phyloP scores from a whole-genome alignment of 1,139 yeast genomes.

The Wickerhamomyces sp. region DNA sequence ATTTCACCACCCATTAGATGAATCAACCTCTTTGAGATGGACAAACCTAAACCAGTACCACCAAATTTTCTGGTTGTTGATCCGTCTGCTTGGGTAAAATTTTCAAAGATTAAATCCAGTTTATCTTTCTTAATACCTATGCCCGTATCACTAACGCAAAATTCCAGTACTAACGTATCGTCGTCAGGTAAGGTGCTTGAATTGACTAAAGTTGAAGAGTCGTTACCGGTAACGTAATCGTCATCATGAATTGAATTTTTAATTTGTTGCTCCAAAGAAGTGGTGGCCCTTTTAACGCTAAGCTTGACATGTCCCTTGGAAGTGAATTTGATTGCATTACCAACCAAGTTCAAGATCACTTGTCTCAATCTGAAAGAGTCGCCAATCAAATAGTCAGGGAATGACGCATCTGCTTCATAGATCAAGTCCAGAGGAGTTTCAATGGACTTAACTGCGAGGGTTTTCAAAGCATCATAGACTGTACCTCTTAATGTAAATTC shows the following conservation, averaged over 20 bases:
- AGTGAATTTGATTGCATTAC: conserved; percentile 85
- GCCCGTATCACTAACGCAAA: conserved; percentile 87
- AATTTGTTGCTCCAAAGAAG: conserved; percentile 19
- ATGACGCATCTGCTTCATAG: conserved; percentile 78
- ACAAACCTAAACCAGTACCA: conserved; percentile 85
- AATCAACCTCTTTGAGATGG: conserved; percentile 79
- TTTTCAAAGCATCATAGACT: conserved; percentile 82
- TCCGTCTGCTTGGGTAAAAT: conserved; percentile 90
- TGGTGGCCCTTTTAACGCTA: conserved; percentile 49
- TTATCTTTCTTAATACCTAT: conserved; percentile 84
- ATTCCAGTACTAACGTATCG: conserved; percentile 66
- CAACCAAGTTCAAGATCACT: conserved; percentile 77
- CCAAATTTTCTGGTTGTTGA: conserved; percentile 87
- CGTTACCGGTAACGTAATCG: conserved; percentile 21
- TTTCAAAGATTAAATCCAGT: conserved; percentile 77
- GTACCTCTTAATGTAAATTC: conserved; percentile 83
- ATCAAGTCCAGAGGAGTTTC: conserved; percentile 78
- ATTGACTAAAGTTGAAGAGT: conserved; percentile 20
- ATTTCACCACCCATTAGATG: conserved; percentile 89
- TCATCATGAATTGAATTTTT: conserved; percentile 10
- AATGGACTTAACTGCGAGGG: conserved; percentile 82
- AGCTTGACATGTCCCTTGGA: conserved; percentile 73
- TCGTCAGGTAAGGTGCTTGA: conserved; percentile 14
- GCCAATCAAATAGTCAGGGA: conserved; percentile 83
- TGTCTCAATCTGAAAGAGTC: conserved; percentile 84